Evolutionary conservation across 495 filamentous ascomycete genomes (phyloP), one percentile per base, ranked within the genome.

Genomic region (Penicillium lividum): DNA sequence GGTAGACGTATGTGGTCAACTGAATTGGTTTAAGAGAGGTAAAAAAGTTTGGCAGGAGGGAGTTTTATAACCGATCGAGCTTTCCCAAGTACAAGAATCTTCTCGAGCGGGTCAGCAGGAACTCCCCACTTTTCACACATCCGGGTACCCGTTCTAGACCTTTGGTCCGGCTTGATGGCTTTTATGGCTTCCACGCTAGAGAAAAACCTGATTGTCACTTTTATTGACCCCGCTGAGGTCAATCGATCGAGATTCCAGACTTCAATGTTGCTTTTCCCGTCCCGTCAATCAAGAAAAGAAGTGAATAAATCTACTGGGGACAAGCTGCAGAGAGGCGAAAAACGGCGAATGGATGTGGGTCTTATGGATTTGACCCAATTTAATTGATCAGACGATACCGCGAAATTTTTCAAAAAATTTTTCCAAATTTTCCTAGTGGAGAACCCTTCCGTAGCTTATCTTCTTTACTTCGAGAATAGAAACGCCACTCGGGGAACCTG

Each of bases 351-450:
- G 44, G 38, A 33, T 28, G 51, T 53, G 51, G 51, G 38, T 53
- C 34, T 29, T 25, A 38, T 53, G 51, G 51, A 30, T 42, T 10
- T 13, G 54, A 28, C 44, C 45, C 46, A 13, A 18, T 28, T 48
- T 38, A 30, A 22, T 57, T 61, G 67, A 68, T 70, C 67, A 68
- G 63, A 63, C 68, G 65, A 68, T 68, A 45, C 65, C 66, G 64
- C 64, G 65, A 70, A 65, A 64, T 22, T 22, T 22, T 22, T 22
- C 22, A 1, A 22, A 22, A 22, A 22, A 1, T 22, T 22, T 22
- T 22, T 22, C 22, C 22, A 22, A 44, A 22, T 59, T 66, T 68
- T 68, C 63, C 68, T 60, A 44, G 65, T 70, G 67, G 67, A 56
- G 65, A 63, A 22, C 22, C 65, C 22, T 18, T 58, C 28, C 56